These are phyloP conservation scores for Dictyostelium capitatum DNA, from an alignment of 78 protist species.

Conservation along the genomic window DNA sequence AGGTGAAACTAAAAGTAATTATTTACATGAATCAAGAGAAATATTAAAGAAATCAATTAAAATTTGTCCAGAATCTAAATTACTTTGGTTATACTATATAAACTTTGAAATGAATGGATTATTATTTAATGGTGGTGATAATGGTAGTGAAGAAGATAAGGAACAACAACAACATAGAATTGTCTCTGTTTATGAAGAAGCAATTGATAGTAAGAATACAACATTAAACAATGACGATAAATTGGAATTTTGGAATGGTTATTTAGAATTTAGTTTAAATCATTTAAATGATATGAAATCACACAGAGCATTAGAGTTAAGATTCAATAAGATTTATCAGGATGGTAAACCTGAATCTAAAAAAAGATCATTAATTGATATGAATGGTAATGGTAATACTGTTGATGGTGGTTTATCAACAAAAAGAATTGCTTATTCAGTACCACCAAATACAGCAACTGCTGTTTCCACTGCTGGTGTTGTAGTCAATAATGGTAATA, in stretches of 20 bases:
- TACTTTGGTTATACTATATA: slow-evolving; percentile 2
- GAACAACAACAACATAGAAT: not conserved
- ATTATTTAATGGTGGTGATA: not conserved
- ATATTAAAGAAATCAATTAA: slow-evolving; percentile 1
- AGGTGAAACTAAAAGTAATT: not conserved
- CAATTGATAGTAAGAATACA: not conserved
- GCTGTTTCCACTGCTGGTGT: not conserved
- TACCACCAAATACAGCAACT: not conserved
- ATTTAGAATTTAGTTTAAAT: slow-evolving; percentile 12
- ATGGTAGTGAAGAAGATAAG: too few species aligned
- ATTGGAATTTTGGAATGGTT: slow-evolving; percentile 8
- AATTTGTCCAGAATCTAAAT: slow-evolving; percentile 11
- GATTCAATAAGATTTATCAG: not conserved
- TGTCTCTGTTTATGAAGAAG: not conserved
- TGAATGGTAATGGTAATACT: not conserved
- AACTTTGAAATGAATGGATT: not conserved
- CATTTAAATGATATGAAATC: not conserved
- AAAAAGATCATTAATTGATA: not conserved
- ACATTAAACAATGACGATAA: not conserved
- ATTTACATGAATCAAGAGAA: not conserved
- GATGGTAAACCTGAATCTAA: slow-evolving; percentile 26
- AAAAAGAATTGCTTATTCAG: slow-evolving; percentile 11
- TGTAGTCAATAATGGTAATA: not conserved
- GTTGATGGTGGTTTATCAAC: not conserved
- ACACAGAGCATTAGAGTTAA: not conserved